Base-by-base conservation (phyloP, 768 basidiomycete species). In the Mycena floridula region DNA sequence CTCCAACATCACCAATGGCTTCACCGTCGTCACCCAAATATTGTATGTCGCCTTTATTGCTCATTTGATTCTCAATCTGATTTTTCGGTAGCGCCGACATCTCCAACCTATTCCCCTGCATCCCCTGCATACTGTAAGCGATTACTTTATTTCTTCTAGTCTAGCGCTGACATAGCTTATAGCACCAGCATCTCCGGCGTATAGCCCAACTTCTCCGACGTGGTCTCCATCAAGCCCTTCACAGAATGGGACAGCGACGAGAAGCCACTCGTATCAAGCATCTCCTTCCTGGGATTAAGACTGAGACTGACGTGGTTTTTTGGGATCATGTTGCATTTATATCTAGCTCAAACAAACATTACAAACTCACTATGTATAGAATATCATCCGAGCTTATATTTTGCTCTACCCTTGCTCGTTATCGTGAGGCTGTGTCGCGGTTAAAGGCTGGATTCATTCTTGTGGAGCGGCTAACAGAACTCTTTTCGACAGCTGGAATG, bases 11-110 rank as follows among this genome's bases (percentile, higher is more conserved):
- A 3, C 94, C 94, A n/a, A 68, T 74, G 61, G 79, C 84, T 7
- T 92, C 89, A 2, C 93, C 93, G 0, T 78, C 93, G 3, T 94
- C 91, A 26, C 94, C 94, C 44, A 89, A 86, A 76, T 91, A 90
- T 61, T 91, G 89, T 90, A 65, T 51, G 88, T 72, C 18, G 20
- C 21, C 23, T 40, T 16, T 36, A 16, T 45, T n/a, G 23, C 11
- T 11, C 25, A 6, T 16, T 23, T 27, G 25, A 37, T 39, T 27
- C 5, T 44, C 43, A 7, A 52, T 58, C 40, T 48, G 49, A 46
- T 16, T 37, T 46, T 40, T 48, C 22, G 46, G 5, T 52, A 91
- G 89, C 89, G 46, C 89, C 89, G 13, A 88, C 89, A 7, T 91
- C 89, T 4, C 89, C 89, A 2, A 77, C 87, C 3, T 92, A 91